Percentiles rank a stretch among this genome's conserved stretches.
phyloP scores from a whole-genome alignment of 331 rosid species.

The Telfairia occidentalis region DNA sequence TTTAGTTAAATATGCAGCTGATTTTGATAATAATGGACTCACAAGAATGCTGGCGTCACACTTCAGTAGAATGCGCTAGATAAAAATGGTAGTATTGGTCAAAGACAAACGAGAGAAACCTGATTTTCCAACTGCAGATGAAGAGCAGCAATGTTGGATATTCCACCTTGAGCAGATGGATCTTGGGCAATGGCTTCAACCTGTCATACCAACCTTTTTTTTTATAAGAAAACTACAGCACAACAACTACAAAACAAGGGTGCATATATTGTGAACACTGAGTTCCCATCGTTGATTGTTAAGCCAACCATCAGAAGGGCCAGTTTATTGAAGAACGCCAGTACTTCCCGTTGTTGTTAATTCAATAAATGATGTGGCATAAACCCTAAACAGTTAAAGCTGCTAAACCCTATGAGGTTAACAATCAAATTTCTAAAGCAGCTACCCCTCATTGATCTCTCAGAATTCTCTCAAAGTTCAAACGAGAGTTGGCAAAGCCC shows the following conservation, averaged over 20 bases:
- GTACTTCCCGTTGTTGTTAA: neutral
- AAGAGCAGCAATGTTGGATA: conserved; percentile 59
- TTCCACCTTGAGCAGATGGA: conserved; percentile 52
- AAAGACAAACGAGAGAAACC: conserved; percentile 26
- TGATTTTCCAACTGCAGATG: conserved; percentile 69
- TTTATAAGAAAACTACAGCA: neutral
- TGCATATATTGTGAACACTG: conserved; percentile 8
- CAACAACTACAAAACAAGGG: conserved; percentile 7
- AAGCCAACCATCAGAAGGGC: neutral
- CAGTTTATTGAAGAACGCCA: neutral
- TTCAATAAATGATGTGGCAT: neutral
- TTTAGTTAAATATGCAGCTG: neutral
- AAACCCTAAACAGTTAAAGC: neutral
- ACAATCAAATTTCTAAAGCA: neutral
- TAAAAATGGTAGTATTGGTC: neutral
- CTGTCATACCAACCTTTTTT: conserved; percentile 26
- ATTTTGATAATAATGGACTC: neutral
- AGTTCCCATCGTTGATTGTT: neutral
- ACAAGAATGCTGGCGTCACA: neutral
- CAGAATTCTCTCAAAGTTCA: neutral
- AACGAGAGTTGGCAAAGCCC: neutral
- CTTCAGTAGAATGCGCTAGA: neutral
- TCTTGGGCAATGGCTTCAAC: conserved; percentile 81
- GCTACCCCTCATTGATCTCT: neutral
- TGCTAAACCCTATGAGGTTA: neutral